These are phyloP conservation scores for Phytophthora foliorum DNA, from an alignment of 352 stramenopile genomes.

Conservation along the genomic window DNA sequence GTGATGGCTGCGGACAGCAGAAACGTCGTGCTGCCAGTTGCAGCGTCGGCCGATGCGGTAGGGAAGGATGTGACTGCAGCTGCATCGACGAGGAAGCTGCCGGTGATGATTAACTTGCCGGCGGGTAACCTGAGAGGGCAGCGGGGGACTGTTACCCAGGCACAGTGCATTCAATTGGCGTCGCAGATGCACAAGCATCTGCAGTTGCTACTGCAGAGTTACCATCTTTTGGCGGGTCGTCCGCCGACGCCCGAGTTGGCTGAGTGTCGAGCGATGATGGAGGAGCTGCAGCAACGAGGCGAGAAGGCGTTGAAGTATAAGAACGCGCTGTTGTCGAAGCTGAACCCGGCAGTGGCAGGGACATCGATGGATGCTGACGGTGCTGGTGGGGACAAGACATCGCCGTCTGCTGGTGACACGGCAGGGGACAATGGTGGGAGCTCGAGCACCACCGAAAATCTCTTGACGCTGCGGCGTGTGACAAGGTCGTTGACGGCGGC, in stretches of 20 bases:
- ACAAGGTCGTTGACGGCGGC: slow-evolving; percentile 83
- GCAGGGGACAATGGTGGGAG: slow-evolving; percentile 8
- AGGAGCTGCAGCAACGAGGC: slow-evolving; percentile 70
- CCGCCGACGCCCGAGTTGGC: slow-evolving; percentile 9
- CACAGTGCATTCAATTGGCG: slow-evolving; percentile 83
- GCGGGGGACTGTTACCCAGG: slow-evolving; percentile 55
- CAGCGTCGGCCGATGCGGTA: not conserved
- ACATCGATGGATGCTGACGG: slow-evolving; percentile 11
- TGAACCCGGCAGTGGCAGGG: slow-evolving; percentile 39
- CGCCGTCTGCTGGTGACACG: slow-evolving; percentile 1
- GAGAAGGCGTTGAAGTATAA: slow-evolving; percentile 76
- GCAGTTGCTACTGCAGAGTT: slow-evolving; percentile 81
- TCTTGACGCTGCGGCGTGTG: slow-evolving; percentile 61
- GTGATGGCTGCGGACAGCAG: not conserved
- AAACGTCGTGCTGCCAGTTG: slow-evolving; percentile 2
- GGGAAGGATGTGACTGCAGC: slow-evolving; percentile 3
- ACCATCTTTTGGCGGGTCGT: slow-evolving; percentile 57
- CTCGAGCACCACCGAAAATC: slow-evolving; percentile 26
- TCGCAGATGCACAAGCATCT: slow-evolving; percentile 92
- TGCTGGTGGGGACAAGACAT: slow-evolving; percentile 4
- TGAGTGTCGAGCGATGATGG: slow-evolving; percentile 71
- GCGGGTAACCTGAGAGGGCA: slow-evolving; percentile 19
- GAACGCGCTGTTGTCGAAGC: slow-evolving; percentile 67
- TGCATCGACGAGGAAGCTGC: not conserved
- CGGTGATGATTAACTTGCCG: slow-evolving; percentile 15